These are phyloP conservation scores for Lachancea sp. DNA, from an alignment of 805 yeast species.

Conservation along the genomic window DNA sequence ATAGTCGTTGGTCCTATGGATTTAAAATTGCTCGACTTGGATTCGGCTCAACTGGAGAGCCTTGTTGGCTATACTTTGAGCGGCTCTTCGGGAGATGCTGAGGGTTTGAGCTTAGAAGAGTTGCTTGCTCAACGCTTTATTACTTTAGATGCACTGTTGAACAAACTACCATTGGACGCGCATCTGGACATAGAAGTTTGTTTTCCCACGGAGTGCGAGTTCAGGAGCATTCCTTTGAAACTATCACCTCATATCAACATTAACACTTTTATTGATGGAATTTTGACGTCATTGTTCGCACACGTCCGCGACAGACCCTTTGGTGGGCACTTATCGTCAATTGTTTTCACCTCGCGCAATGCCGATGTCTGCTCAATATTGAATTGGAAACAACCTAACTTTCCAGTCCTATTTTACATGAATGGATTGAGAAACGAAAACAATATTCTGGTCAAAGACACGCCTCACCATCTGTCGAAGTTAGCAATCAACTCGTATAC, in stretches of 20 bases:
- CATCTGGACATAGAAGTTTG: constrained; percentile 69
- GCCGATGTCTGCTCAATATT: constrained; percentile 86
- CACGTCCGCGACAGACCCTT: constrained; percentile 54
- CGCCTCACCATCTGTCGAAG: constrained; percentile 26
- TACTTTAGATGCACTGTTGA: constrained; percentile 54
- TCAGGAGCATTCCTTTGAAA: constrained; percentile 36
- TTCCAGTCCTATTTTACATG: constrained; percentile 84
- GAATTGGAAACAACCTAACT: constrained; percentile 98
- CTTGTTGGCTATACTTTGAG: constrained; percentile 26
- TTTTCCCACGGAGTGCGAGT: constrained; percentile 59
- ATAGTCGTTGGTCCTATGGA: constrained; percentile 45
- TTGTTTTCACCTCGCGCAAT: constrained; percentile 80
- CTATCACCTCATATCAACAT: constrained; percentile 43
- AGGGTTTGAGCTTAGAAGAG: constrained; percentile 21
- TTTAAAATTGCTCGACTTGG: constrained; percentile 55
- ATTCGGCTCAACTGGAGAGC: constrained; percentile 29
- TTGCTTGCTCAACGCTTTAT: constrained; percentile 39
- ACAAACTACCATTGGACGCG: constrained; percentile 48
- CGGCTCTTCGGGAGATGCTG: constrained; percentile 9
- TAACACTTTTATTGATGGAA: constrained; percentile 69
- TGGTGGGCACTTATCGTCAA: constrained; percentile 45
- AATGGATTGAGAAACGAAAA: constrained; percentile 44
- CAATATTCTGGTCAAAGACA: constrained; percentile 21
- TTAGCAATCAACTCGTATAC: constrained; percentile 18
- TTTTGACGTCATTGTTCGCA: constrained; percentile 64